Conservation (phyloP, 1,139 yeast genomes). For the Scheffersomyces lignicola region DNA sequence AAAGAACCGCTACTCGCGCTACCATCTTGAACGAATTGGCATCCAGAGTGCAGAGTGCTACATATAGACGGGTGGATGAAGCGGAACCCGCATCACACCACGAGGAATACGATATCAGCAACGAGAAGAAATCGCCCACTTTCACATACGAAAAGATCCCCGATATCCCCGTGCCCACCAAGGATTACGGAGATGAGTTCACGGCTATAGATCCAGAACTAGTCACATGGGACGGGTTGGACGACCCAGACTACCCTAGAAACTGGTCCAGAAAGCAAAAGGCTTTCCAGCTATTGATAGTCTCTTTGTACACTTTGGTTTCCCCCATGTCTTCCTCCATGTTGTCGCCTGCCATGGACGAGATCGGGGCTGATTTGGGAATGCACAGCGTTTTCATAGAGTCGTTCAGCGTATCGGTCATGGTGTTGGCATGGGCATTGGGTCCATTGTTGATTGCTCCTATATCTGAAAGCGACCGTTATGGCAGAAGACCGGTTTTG, state of each 20-base stretch:
- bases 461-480: constrained; percentile 50
- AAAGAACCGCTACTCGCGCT: constrained; percentile 33
- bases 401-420: constrained; percentile 55
- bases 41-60: constrained; percentile 16
- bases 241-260: constrained; percentile 61
- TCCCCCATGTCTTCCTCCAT: constrained; percentile 63
- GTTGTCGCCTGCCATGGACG: constrained; percentile 55
- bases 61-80: constrained; percentile 10
- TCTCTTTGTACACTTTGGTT: constrained; percentile 52
- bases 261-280: constrained; percentile 53
- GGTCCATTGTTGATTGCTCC: constrained; percentile 65
- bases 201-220: constrained; percentile 57
- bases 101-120: constrained; percentile 6
- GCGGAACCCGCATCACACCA: constrained; percentile 13
- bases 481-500: constrained; percentile 54
- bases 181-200: constrained; percentile 51
- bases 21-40: constrained; percentile 33
- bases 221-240: constrained; percentile 63
- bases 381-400: constrained; percentile 38
- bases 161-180: constrained; percentile 41
- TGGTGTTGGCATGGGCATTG: constrained; percentile 63
- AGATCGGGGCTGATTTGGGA: constrained; percentile 43
- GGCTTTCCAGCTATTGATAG: constrained; percentile 46
- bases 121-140: neutral
- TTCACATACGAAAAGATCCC: constrained; percentile 24